phyloP scores from a whole-genome alignment of 352 stramenopile species.

The Globisporangium parvum region DNA sequence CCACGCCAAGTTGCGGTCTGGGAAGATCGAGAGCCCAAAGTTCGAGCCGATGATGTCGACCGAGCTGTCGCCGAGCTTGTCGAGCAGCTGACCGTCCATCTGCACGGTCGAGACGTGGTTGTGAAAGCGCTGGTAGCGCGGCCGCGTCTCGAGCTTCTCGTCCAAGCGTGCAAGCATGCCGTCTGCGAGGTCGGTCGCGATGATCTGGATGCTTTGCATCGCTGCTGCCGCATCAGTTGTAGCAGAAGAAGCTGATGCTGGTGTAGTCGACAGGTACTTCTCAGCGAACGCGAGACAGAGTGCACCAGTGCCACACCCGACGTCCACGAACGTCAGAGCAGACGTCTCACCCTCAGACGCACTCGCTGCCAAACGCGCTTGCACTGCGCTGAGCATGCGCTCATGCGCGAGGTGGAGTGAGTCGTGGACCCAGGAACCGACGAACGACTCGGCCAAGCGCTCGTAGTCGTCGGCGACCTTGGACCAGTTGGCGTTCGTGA shows the following conservation, averaged over 20 bases:
- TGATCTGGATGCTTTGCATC: too few species aligned
- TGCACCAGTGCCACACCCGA: constrained; percentile 2
- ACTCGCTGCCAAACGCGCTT: too few species aligned
- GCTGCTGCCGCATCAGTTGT: too few species aligned
- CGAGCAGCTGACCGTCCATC: constrained; percentile 29
- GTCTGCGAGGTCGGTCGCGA: constrained; percentile 37
- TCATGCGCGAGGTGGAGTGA: constrained; percentile 1
- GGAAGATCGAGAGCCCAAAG: constrained; percentile 38
- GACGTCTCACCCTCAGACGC: too few species aligned
- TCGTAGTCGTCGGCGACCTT: too few species aligned
- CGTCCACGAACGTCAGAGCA: constrained; percentile 6
- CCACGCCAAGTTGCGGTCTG: constrained; percentile 26
- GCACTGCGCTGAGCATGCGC: background rate
- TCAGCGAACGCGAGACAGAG: constrained; percentile 3
- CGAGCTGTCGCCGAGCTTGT: constrained; percentile 23
- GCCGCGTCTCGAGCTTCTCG: constrained; percentile 16
- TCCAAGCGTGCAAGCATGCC: constrained; percentile 34
- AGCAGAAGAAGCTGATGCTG: too few species aligned
- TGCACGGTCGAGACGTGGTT: constrained; percentile 27
- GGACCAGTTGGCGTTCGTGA: too few species aligned
- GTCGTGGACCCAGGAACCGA: background rate
- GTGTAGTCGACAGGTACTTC: background rate
- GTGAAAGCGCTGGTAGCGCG: constrained; percentile 13
- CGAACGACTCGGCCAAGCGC: too few species aligned
- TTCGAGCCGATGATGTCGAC: constrained; percentile 38